Conservation (phyloP, 495 filamentous ascomycete genomes). For the Tuber microsphaerosporum region DNA sequence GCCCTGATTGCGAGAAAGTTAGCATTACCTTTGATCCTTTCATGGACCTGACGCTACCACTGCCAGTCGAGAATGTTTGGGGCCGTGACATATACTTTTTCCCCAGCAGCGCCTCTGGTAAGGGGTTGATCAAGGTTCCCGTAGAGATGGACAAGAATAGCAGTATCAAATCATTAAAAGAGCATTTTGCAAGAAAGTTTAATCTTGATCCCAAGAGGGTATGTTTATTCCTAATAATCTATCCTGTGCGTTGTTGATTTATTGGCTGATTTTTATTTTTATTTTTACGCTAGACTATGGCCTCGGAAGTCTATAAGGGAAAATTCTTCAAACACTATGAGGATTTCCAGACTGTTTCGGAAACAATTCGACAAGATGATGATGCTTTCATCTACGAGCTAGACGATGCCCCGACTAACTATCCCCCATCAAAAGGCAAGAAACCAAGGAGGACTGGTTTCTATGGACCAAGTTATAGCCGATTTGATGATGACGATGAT, state of each 20-base stretch:
- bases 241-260: not conserved
- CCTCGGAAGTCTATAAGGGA: constrained; percentile 67
- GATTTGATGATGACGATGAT: constrained; percentile 54
- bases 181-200: constrained; percentile 64
- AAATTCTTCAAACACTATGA: constrained; percentile 80
- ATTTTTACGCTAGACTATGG: constrained; percentile 52
- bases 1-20: constrained; percentile 83
- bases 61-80: constrained; percentile 77
- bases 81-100: constrained; percentile 64
- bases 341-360: constrained; percentile 57
- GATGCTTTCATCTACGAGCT: constrained; percentile 70
- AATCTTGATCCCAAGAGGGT: constrained; percentile 50
- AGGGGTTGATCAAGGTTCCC: constrained; percentile 57
- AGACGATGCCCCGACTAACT: constrained; percentile 71
- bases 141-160: constrained; percentile 84
- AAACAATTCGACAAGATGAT: constrained; percentile 60
- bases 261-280: not conserved
- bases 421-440: constrained; percentile 49
- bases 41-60: constrained; percentile 82
- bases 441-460: constrained; percentile 45
- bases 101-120: constrained; percentile 53
- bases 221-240: constrained; percentile 31
- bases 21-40: constrained; percentile 99
- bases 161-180: constrained; percentile 64
- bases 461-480: constrained; percentile 36